Evolutionary conservation across 352 stramenopile species (phyloP), one percentile per base, ranked within the genome.

Genomic region (Globisporangium nodosum): DNA sequence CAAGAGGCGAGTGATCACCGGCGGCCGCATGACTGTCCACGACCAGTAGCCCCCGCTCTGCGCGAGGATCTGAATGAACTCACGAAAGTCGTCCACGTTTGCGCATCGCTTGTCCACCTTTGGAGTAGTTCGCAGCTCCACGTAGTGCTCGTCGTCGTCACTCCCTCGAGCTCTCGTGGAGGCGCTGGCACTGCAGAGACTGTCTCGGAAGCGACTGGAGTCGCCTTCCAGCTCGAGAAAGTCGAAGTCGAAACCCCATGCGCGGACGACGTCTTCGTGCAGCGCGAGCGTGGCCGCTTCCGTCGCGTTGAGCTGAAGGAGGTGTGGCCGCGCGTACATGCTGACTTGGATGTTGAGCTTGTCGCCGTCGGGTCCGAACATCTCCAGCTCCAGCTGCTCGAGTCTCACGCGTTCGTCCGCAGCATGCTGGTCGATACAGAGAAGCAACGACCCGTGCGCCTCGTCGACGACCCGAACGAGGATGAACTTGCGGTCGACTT

Each of bases 401-500:
- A 97, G 68, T 5, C 74, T 75, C 6, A 97, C 71, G 4, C 91
- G 78, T 51, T 97, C 91, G 51, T 97, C 89, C 27, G 88, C 91
- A 37, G 91, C 91, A 55, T 97, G 91, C 57, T 97, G 91, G 30
- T 97, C 91, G 21, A 97, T 88, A 20, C 85, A 94, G 47, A 94
- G 45, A 4, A 92, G 52, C 33, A 93, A 48, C 12, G 56, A 71
- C 2, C 63, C 65, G 52, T 30, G 18, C 30, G 40, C 20, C 35
- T 59, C 59, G 21, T 65, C 70, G 20, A 55, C 56, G 13, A 70
- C 70, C 60, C 70, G 70, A 46, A 85, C 85, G 12, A 97, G 75
- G 52, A 97, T 94, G 65, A 97, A 97, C 63, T 97, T 97, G 8
- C 74, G 70, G 62, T 97, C 89, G 30, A 97, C 78, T 65, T 97